Evolutionary conservation across 768 basidiomycete genomes (phyloP).

Genomic region (Mrakia frigida): DNA sequence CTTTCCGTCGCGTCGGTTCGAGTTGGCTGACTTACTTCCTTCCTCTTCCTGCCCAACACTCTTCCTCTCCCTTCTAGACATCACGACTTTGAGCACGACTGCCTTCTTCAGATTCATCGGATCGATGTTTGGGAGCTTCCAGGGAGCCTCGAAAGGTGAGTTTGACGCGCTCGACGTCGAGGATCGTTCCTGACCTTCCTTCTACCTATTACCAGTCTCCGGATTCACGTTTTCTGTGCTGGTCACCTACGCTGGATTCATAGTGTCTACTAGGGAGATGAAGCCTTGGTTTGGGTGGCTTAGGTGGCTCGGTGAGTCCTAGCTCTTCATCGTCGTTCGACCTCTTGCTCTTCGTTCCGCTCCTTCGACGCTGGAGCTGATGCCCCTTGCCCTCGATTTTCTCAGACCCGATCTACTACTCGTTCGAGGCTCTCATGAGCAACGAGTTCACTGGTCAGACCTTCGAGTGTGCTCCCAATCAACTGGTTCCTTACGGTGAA

Average conservation of each 20-base stretch:
- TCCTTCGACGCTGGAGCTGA: no score
- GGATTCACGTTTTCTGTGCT: conserved; percentile 7
- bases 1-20: no score
- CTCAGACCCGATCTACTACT: conserved; percentile 73
- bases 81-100: conserved; percentile 51
- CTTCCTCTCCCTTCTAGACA: conserved; percentile 39
- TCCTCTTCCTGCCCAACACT: no score
- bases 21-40: no score
- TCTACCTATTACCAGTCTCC: neutral
- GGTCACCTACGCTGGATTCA: conserved; percentile 19
- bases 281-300: conserved; percentile 48
- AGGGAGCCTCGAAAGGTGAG: conserved; percentile 15
- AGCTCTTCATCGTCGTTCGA: no score
- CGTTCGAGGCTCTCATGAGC: conserved; percentile 71
- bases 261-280: conserved; percentile 40
- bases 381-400: no score
- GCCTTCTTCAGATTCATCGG: conserved; percentile 22
- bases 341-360: no score
- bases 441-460: conserved; percentile 73
- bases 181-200: neutral
- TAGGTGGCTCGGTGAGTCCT: conserved; percentile 62
- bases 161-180: neutral
- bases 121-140: conserved; percentile 6
- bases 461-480: conserved; percentile 46
- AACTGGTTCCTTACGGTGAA: conserved; percentile 39